Evolutionary conservation across 306 rosid species (phyloP).

Genomic region (Prinsepia uniflora): DNA sequence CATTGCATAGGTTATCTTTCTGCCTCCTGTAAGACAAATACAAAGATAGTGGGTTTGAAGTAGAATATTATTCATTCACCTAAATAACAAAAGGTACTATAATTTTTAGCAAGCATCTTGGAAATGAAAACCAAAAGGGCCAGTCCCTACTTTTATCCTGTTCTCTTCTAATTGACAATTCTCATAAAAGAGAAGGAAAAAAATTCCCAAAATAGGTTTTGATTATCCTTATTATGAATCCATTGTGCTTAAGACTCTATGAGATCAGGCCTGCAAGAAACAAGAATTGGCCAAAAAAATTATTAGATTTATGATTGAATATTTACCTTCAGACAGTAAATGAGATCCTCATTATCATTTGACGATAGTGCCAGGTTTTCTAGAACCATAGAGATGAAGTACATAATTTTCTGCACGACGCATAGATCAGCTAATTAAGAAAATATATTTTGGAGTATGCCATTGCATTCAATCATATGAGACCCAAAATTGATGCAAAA

Average conservation of each 20-base stretch:
- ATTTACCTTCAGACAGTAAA: slow-evolving; percentile 84
- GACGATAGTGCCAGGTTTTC: slow-evolving; percentile 90
- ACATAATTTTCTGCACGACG: slow-evolving; percentile 75
- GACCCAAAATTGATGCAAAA: slow-evolving; percentile 2
- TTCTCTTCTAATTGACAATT: slow-evolving; percentile 3
- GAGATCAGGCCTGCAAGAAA: background rate
- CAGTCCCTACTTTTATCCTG: background rate
- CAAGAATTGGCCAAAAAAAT: background rate
- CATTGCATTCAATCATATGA: background rate
- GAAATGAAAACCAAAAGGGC: background rate
- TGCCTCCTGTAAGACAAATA: slow-evolving; percentile 5
- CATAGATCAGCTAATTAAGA: slow-evolving; percentile 39
- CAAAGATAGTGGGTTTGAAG: background rate
- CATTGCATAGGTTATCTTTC: background rate
- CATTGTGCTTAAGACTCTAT: no score
- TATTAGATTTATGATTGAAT: background rate
- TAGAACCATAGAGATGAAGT: slow-evolving; percentile 66
- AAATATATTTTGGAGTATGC: background rate
- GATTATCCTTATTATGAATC: background rate
- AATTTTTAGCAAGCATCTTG: background rate
- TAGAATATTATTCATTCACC: background rate
- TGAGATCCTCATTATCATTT: slow-evolving; percentile 78
- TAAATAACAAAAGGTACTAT: background rate
- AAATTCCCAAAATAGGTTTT: background rate
- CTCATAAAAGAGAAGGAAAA: background rate